Conservation (phyloP, 2,329 filamentous ascomycete species). For the Colletotrichum tabaci region DNA sequence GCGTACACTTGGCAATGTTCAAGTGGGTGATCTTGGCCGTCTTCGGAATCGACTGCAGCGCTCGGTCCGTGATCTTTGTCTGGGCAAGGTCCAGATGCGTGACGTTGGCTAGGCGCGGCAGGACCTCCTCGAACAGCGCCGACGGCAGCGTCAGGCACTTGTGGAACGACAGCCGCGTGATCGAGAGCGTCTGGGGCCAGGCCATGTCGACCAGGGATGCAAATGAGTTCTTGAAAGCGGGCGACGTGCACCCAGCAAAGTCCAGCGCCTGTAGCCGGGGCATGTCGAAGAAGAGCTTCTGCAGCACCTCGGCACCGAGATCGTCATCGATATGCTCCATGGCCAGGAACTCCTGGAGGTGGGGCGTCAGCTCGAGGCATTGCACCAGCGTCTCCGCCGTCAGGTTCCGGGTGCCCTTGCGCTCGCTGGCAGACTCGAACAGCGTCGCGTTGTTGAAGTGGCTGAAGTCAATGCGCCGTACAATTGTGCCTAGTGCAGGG, state of each 20-base stretch:
- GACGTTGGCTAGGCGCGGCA: constrained; percentile 78
- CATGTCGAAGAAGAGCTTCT: constrained; percentile 79
- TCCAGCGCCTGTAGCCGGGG: constrained; percentile 78
- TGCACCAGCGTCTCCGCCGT: constrained; percentile 80
- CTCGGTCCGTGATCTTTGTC: constrained; percentile 81
- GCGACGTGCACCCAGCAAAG: constrained; percentile 82
- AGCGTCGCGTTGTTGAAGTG: constrained; percentile 87
- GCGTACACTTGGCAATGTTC: constrained; percentile 82
- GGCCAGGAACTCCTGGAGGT: constrained; percentile 82
- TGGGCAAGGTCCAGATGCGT: constrained; percentile 87
- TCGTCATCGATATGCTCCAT: constrained; percentile 88
- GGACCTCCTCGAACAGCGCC: constrained; percentile 75
- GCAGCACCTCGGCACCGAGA: constrained; percentile 76
- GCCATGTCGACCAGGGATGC: constrained; percentile 64
- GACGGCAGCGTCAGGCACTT: constrained; percentile 82
- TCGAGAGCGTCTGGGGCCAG: constrained; percentile 69
- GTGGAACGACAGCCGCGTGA: constrained; percentile 82
- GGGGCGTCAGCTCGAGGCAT: constrained; percentile 80
- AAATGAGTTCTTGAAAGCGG: constrained; percentile 77
- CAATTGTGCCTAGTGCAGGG: constrained; percentile 79
- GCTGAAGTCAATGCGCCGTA: constrained; percentile 86
- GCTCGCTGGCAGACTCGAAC: constrained; percentile 82
- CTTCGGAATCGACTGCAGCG: constrained; percentile 78
- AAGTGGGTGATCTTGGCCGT: constrained; percentile 82
- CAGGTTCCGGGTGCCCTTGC: constrained; percentile 81